Conservation (phyloP, 176 grass and related monocot genomes). For the Aegilops longissima region DNA sequence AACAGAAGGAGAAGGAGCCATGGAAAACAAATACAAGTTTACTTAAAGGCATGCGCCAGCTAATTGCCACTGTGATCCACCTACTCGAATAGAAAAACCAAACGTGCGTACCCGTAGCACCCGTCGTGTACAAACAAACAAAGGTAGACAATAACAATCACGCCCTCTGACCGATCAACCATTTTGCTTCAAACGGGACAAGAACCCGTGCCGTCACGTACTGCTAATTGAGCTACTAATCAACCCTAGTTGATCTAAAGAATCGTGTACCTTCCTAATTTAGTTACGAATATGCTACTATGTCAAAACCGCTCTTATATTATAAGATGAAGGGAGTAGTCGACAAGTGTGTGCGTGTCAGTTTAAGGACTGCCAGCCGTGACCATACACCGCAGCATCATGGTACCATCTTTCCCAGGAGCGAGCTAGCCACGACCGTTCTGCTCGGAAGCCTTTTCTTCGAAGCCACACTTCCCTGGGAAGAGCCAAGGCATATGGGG, state of each 20-base stretch:
- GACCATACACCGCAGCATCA: too few relatives aligned
- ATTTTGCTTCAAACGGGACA: background rate
- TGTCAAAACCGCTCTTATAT: too few relatives aligned
- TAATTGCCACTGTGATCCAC: background rate
- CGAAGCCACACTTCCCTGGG: background rate
- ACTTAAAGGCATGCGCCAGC: background rate
- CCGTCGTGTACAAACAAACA: background rate
- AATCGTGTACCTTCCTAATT: too few relatives aligned
- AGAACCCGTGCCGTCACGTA: background rate
- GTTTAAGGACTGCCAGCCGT: too few relatives aligned
- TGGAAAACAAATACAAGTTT: background rate
- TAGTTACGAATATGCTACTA: too few relatives aligned
- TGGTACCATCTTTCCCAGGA: too few relatives aligned
- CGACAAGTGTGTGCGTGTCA: too few relatives aligned
- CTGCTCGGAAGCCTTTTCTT: background rate
- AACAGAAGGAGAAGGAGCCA: background rate
- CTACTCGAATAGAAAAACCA: slow-evolving; percentile 26
- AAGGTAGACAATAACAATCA: background rate
- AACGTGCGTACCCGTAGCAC: slow-evolving; percentile 34
- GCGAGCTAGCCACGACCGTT: too few relatives aligned
- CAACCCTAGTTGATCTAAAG: background rate
- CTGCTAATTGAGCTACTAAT: too few relatives aligned
- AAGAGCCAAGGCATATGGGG: background rate
- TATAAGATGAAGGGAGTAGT: too few relatives aligned
- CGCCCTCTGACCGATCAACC: background rate